These are phyloP conservation scores for Sclerotinia glacialis DNA, from an alignment of 2,329 filamentous ascomycete species.

Conservation along the genomic window DNA sequence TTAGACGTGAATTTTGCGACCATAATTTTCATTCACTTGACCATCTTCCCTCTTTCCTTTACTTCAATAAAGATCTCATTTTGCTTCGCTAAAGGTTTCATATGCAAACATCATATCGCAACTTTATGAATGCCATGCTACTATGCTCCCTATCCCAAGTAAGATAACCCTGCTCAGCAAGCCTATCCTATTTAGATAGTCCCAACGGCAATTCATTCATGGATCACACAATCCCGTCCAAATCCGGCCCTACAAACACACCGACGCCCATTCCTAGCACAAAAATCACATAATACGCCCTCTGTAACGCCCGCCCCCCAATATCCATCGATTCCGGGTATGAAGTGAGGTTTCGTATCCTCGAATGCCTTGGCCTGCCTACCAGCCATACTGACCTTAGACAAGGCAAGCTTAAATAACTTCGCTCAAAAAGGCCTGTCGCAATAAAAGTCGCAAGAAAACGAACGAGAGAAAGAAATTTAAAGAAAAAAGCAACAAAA, in stretches of 20 bases:
- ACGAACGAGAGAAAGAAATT: neutral
- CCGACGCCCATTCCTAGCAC: neutral
- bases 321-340: conserved; percentile 20
- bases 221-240: neutral
- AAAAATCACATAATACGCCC: conserved; percentile 16
- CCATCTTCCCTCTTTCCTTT: neutral
- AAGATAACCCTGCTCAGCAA: neutral
- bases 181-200: neutral
- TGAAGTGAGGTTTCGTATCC: conserved; percentile 16
- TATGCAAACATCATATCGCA: conserved; percentile 7
- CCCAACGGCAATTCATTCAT: neutral
- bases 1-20: neutral
- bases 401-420: conserved; percentile 10
- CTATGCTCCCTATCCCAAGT: neutral
- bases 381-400: conserved; percentile 8
- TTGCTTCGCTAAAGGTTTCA: conserved; percentile 11
- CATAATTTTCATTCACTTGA: conserved; percentile 2
- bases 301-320: conserved; percentile 9
- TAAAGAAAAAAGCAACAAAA: conserved; percentile 9
- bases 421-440: conserved; percentile 14
- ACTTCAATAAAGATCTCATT: neutral
- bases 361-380: conserved; percentile 11
- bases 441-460: neutral
- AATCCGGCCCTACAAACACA: neutral
- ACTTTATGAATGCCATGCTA: neutral